phyloP scores from a whole-genome alignment of 352 stramenopile species.

The Pythium apleroticum region DNA sequence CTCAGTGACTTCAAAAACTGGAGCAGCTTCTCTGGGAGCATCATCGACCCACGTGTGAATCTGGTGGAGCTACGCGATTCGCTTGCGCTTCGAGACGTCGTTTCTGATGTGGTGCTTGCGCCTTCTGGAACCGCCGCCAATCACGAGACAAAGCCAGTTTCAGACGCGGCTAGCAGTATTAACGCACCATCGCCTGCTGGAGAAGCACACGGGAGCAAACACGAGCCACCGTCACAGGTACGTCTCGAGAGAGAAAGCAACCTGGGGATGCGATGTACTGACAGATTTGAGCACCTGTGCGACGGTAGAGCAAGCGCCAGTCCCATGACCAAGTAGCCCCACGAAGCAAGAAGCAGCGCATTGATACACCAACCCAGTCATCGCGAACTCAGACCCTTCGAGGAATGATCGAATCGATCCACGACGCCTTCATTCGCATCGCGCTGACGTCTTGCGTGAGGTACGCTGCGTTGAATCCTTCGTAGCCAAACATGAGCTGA shows the following conservation, averaged over 20 bases:
- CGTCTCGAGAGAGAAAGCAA: background rate
- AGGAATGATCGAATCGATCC: slow-evolving; percentile 9
- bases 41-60: slow-evolving; percentile 11
- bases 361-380: background rate
- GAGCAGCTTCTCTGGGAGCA: slow-evolving; percentile 8
- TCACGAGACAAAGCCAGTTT: background rate
- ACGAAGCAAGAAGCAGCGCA: slow-evolving; percentile 15
- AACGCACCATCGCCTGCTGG: background rate
- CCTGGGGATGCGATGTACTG: background rate
- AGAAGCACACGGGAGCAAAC: background rate
- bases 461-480: slow-evolving; percentile 1
- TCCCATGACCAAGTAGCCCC: background rate
- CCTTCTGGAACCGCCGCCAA: too few relatives aligned
- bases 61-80: slow-evolving; percentile 1
- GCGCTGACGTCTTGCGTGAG: slow-evolving; percentile 20
- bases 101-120: too few relatives aligned
- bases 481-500: background rate
- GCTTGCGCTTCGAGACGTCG: background rate
- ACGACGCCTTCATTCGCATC: slow-evolving; percentile 4
- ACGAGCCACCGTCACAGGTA: background rate
- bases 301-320: slow-evolving; percentile 13
- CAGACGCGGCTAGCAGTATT: background rate
- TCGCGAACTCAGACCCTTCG: slow-evolving; percentile 3
- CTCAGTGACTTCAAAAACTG: slow-evolving; percentile 5
- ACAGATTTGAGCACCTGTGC: background rate